Percentiles rank a stretch among this genome's conserved stretches.
phyloP scores from a whole-genome alignment of 1,284 basidiomycete species.

The Trametes sp. region DNA sequence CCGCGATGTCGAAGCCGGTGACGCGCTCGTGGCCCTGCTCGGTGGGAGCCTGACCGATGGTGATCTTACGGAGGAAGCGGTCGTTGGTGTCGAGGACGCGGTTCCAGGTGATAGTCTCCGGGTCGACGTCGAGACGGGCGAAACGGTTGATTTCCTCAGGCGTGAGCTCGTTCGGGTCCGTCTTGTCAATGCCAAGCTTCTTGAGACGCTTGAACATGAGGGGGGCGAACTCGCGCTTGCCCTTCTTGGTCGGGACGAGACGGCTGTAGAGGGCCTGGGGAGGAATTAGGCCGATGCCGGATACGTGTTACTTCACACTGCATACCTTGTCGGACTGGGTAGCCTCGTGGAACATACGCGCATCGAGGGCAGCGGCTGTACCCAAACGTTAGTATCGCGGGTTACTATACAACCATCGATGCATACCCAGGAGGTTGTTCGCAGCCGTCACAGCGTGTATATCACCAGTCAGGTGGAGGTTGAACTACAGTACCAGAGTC shows the following conservation, averaged over 20 bases:
- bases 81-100: constrained; percentile 98
- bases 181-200: constrained; percentile 97
- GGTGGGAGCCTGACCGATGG: constrained; percentile 89
- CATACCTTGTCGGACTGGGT: constrained; percentile 92
- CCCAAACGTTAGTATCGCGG: constrained; percentile 6
- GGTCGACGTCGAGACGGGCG: constrained; percentile 92
- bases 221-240: constrained; percentile 93
- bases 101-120: constrained; percentile 96
- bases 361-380: constrained; percentile 93
- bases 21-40: constrained; percentile 91
- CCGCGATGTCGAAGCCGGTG: constrained; percentile 96
- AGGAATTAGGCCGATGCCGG: background rate
- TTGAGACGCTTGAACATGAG: constrained; percentile 95
- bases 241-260: constrained; percentile 93
- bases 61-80: constrained; percentile 95
- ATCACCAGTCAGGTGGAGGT: constrained; percentile 96
- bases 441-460: constrained; percentile 98
- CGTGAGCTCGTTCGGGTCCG: constrained; percentile 90
- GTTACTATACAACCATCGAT: no score
- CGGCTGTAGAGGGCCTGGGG: constrained; percentile 85
- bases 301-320: no score
- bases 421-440: constrained; percentile 89
- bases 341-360: constrained; percentile 97
- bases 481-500: constrained; percentile 64
- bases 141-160: constrained; percentile 93